Evolutionary conservation across 2,329 filamentous ascomycete genomes (phyloP).

Genomic region (Kalaharituber pfeilii): DNA sequence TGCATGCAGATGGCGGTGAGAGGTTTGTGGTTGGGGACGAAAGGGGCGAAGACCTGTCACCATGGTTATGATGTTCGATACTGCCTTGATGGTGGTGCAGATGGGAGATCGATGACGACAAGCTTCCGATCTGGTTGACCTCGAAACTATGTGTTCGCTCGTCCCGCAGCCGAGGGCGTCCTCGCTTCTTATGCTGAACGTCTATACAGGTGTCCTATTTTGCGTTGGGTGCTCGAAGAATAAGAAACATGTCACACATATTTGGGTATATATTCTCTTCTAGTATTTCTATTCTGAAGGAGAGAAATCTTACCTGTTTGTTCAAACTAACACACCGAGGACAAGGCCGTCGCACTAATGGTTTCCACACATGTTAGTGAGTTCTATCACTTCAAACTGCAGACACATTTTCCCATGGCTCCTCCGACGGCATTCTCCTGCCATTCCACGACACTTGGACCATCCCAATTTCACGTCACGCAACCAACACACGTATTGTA

Average conservation of each 20-base stretch:
- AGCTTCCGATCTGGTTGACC: constrained; percentile 15
- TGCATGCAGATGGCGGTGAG: too few species aligned
- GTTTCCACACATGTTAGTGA: too few species aligned
- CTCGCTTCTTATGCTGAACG: constrained; percentile 72
- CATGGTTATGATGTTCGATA: too few species aligned
- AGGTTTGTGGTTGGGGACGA: constrained; percentile 16
- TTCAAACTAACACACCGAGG: constrained; percentile 60
- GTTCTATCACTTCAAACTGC: too few species aligned
- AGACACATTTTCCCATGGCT: too few species aligned
- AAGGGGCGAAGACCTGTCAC: constrained; percentile 15
- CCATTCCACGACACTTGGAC: too few species aligned
- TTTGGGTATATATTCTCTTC: background rate
- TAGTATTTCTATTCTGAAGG: background rate
- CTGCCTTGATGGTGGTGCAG: too few species aligned
- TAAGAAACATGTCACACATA: background rate
- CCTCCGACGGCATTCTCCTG: too few species aligned
- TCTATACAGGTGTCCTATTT: constrained; percentile 58
- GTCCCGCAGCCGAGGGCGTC: constrained; percentile 58
- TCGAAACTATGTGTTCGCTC: constrained; percentile 38
- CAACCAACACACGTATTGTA: too few species aligned
- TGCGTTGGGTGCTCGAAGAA: too few species aligned
- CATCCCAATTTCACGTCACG: too few species aligned
- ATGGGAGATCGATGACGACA: too few species aligned
- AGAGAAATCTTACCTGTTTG: constrained; percentile 37
- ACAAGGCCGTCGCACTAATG: constrained; percentile 58